Evolutionary conservation across 2,329 filamentous ascomycete genomes (phyloP).

Genomic region (Cladophialophora yegresii): DNA sequence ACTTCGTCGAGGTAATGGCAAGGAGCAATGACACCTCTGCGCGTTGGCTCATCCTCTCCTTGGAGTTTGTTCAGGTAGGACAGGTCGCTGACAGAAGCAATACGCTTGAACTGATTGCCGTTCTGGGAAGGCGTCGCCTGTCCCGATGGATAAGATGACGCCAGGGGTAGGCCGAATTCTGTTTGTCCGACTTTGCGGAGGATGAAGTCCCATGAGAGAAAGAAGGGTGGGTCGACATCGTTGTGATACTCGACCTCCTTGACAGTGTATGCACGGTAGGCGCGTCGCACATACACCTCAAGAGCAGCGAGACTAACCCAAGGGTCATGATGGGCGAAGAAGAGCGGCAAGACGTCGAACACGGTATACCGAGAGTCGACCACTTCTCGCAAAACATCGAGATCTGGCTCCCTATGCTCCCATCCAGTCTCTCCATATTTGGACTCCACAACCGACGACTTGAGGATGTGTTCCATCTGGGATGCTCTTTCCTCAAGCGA

Average conservation of each 20-base stretch:
- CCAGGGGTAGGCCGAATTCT: constrained; percentile 80
- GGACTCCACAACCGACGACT: constrained; percentile 94
- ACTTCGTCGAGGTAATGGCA: constrained; percentile 92
- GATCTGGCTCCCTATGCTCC: constrained; percentile 90
- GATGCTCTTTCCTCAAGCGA: constrained; percentile 91
- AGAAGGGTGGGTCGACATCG: constrained; percentile 71
- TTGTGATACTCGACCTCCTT: constrained; percentile 87
- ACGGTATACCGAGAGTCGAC: constrained; percentile 99
- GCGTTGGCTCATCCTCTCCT: constrained; percentile 66
- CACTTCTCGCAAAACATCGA: constrained; percentile 93
- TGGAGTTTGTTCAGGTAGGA: constrained; percentile 77
- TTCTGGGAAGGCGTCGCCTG: constrained; percentile 71
- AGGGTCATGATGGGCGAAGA: constrained; percentile 91
- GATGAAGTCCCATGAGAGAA: constrained; percentile 92
- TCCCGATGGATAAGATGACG: constrained; percentile 78
- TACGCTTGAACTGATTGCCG: constrained; percentile 71
- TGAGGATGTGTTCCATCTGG: constrained; percentile 98
- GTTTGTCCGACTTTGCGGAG: constrained; percentile 90
- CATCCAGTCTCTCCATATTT: constrained; percentile 95
- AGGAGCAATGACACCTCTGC: constrained; percentile 92
- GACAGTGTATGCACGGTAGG: constrained; percentile 92
- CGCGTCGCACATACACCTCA: constrained; percentile 93
- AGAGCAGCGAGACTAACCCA: constrained; percentile 93
- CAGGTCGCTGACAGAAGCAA: constrained; percentile 96
- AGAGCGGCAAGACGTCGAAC: constrained; percentile 90